Conservation (phyloP, 495 filamentous ascomycete genomes). For the Talaromyces liani region DNA sequence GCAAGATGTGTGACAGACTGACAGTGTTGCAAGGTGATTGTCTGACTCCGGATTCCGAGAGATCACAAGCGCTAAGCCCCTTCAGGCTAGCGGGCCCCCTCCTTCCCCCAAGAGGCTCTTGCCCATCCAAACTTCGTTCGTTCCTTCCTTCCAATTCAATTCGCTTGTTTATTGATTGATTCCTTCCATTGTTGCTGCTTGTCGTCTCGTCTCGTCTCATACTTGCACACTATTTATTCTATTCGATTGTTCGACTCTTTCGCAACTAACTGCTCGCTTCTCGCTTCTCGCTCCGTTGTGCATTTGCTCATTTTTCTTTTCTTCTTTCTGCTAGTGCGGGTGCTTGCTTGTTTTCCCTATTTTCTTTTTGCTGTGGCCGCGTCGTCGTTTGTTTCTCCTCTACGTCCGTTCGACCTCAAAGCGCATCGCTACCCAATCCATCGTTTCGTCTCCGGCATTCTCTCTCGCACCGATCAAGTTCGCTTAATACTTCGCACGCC, state of each 20-base stretch:
- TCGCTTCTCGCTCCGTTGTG: neutral
- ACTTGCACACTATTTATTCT: neutral
- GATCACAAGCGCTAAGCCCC: conserved; percentile 10
- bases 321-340: neutral
- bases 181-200: neutral
- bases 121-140: conserved; percentile 27
- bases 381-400: conserved; percentile 13
- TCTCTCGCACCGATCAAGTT: neutral
- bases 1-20: neutral
- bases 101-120: conserved; percentile 27
- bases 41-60: neutral
- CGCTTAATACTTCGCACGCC: neutral
- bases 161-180: conserved; percentile 5
- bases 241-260: neutral
- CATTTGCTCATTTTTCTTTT: neutral
- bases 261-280: neutral
- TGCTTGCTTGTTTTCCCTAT: conserved; percentile 11
- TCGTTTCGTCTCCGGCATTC: conserved; percentile 14
- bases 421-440: conserved; percentile 18
- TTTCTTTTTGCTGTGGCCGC: conserved; percentile 7
- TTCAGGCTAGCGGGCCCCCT: conserved; percentile 13
- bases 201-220: neutral
- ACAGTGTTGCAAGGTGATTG: neutral
- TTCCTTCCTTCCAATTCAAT: conserved; percentile 11
- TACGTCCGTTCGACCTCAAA: conserved; percentile 11